phyloP scores from a whole-genome alignment of 1,284 basidiomycete species.

The Boletus sp. region DNA sequence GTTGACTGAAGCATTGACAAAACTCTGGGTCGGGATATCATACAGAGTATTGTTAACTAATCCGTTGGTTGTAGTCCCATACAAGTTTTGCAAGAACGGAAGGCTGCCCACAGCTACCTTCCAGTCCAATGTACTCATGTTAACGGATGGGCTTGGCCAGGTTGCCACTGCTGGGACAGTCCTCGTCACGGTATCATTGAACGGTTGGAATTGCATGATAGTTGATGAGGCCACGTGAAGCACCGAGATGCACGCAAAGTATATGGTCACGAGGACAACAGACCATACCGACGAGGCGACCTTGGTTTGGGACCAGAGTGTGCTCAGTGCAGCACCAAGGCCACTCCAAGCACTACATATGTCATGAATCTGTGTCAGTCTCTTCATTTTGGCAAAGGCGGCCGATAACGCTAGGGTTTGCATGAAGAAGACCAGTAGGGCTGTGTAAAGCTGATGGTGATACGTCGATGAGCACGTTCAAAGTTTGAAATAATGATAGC shows the following conservation, averaged over 20 bases:
- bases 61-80: background rate
- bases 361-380: background rate
- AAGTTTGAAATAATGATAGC: background rate
- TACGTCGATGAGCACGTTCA: background rate
- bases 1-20: background rate
- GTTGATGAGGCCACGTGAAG: conserved; percentile 1
- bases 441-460: background rate
- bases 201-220: background rate
- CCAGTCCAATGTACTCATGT: background rate
- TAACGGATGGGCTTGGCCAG: background rate
- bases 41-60: background rate
- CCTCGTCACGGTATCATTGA: background rate
- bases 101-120: background rate
- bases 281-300: background rate
- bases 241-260: background rate
- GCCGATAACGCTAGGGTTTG: background rate
- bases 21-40: background rate
- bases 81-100: conserved; percentile 1
- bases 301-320: conserved; percentile 3
- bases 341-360: conserved; percentile 1
- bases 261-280: background rate
- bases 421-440: background rate
- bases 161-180: background rate
- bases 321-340: background rate
- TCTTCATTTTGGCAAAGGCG: background rate